A percentile compares a stretch with the other conserved stretches of the same genome.
These are phyloP conservation scores for Leccinum uliginosum DNA, from an alignment of 768 basidiomycete genomes.

Conservation along the genomic window DNA sequence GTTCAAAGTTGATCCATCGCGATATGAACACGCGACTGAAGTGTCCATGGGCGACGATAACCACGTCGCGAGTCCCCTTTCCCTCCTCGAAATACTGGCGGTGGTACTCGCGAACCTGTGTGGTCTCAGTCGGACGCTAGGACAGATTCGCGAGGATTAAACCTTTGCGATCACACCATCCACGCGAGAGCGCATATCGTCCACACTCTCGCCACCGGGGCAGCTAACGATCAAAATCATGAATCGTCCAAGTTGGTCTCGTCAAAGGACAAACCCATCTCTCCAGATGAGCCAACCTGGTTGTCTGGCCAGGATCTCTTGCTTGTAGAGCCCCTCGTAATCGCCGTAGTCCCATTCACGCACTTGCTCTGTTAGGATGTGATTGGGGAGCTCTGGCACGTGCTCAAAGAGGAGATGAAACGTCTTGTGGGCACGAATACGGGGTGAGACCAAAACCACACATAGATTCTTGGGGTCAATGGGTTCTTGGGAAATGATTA, in stretches of 20 bases:
- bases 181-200: constrained; percentile 75
- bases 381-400: constrained; percentile 42
- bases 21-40: constrained; percentile 72
- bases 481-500: constrained; percentile 40
- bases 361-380: constrained; percentile 59
- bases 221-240: constrained; percentile 46
- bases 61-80: constrained; percentile 66
- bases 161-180: constrained; percentile 75
- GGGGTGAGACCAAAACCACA: constrained; percentile 80
- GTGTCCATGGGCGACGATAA: constrained; percentile 90
- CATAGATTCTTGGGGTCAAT: constrained; percentile 79
- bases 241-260: not conserved
- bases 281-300: constrained; percentile 79
- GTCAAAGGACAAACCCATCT: constrained; percentile 54
- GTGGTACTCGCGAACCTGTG: constrained; percentile 70
- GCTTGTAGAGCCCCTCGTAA: constrained; percentile 77
- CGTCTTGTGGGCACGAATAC: constrained; percentile 78
- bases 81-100: constrained; percentile 65
- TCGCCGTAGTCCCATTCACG: constrained; percentile 92
- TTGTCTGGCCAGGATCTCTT: constrained; percentile 66
- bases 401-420: constrained; percentile 75
- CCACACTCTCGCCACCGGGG: constrained; percentile 80
- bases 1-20: constrained; percentile 74
- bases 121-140: constrained; percentile 5
- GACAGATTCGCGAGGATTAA: constrained; percentile 9